Evolutionary conservation across 2,329 filamentous ascomycete genomes (phyloP), one percentile per base, ranked within the genome.

Genomic region (Fusarium stilboides): DNA sequence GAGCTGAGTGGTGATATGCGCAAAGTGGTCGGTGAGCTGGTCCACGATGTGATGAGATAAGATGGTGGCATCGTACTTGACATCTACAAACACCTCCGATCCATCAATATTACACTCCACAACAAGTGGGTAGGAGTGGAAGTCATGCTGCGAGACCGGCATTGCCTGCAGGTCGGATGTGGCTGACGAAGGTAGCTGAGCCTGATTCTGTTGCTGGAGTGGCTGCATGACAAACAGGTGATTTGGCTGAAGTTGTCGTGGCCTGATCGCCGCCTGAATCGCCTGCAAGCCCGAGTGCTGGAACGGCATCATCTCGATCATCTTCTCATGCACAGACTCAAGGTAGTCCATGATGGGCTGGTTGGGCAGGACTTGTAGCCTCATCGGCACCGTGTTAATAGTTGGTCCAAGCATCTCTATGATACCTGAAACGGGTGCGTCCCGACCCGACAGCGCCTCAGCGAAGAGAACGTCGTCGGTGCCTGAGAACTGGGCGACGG

Each of bases 51-150:
- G 49, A 51, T 51, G 49, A 42, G 49, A 51, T 42, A 51, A 24
- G 36, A 51, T 51, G 36, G 49, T 42, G 49, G 49, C 49, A 42
- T 51, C 49, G 49, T 51, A 51, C 49, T 51, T 84, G 74, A 57
- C 82, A 87, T 46, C 88, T 88, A 28, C 82, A 80, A 19, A 31
- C 22, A 58, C 39, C 47, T 15, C 55, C n/a, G 15, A 88, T 74
- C 71, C 88, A 88, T 47, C 88, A 81, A 72, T 88, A 85, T 36
- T 7, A 33, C 49, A 51, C 36, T 51, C 49, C 49, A 51, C 49
- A 51, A 51, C 36, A 51, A 51, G 49, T 40, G 49, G 49, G 36
- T 51, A 51, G 36, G 49, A 51, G 49, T 51, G 49, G 49, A 51
- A 51, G 49, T 40, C 49, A 40, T 51, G 49, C 49, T 51, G 49